phyloP scores from a whole-genome alignment of 2,329 filamentous ascomycete species.

The Ascosphaera apis region DNA sequence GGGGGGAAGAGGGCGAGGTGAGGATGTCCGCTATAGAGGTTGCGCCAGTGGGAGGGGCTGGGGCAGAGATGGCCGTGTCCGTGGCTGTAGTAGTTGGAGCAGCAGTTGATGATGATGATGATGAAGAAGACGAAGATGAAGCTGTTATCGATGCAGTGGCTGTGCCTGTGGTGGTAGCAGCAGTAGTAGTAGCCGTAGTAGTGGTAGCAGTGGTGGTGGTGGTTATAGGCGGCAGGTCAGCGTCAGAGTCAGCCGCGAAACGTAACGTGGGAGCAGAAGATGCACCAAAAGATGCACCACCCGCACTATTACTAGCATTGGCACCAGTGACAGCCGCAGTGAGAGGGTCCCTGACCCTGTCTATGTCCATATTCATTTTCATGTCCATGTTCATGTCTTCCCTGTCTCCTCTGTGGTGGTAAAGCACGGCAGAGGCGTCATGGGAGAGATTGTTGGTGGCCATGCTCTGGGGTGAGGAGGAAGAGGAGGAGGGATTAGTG shows the following conservation, averaged over 20 bases:
- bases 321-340: conserved; percentile 1
- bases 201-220: neutral
- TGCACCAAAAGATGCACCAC: neutral
- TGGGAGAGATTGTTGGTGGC: too few species aligned
- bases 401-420: neutral
- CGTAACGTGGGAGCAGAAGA: neutral
- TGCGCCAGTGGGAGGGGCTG: too few species aligned
- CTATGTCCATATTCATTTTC: neutral
- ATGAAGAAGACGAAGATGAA: conserved; percentile 9
- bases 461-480: too few species aligned
- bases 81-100: conserved; percentile 5
- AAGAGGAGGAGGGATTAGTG: too few species aligned
- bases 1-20: too few species aligned
- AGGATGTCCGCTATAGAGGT: too few species aligned
- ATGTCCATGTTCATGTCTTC: neutral
- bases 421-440: too few species aligned
- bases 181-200: neutral
- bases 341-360: neutral
- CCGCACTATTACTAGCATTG: neutral
- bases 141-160: neutral
- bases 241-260: neutral
- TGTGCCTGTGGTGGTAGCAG: neutral
- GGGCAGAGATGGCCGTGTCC: too few species aligned
- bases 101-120: conserved; percentile 10
- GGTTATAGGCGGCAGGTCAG: neutral